Evolutionary conservation across 2,329 filamentous ascomycete genomes (phyloP).

Genomic region (Penicillium sp.): DNA sequence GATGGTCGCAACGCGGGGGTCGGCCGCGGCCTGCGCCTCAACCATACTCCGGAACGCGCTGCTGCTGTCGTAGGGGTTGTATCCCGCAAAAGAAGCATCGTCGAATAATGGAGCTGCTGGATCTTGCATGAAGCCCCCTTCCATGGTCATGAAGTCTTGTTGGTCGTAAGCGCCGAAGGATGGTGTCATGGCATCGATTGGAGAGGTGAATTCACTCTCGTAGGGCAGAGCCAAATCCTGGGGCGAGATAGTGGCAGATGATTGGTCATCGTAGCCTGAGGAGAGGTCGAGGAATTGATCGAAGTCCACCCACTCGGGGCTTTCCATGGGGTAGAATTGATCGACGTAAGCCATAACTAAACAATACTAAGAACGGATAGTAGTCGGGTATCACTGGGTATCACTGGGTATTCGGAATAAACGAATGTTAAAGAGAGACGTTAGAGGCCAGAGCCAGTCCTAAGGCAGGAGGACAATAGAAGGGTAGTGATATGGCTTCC

Average conservation of each 20-base stretch:
- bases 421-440: background rate
- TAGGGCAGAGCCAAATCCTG: constrained; percentile 31
- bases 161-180: constrained; percentile 28
- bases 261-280: constrained; percentile 30
- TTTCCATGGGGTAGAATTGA: constrained; percentile 29
- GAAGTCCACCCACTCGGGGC: constrained; percentile 35
- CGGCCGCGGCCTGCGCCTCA: constrained; percentile 40
- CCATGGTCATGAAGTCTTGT: constrained; percentile 19
- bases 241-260: constrained; percentile 33
- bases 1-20: constrained; percentile 35
- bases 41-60: constrained; percentile 34
- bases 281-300: constrained; percentile 37
- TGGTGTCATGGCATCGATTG: constrained; percentile 21
- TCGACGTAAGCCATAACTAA: constrained; percentile 30
- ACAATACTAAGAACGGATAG: background rate
- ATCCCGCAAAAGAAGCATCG: constrained; percentile 14
- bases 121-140: constrained; percentile 19
- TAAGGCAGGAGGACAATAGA: constrained; percentile 1
- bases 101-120: constrained; percentile 18
- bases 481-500: constrained; percentile 4
- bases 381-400: constrained; percentile 9
- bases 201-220: constrained; percentile 26
- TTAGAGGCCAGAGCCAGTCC: background rate
- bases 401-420: background rate
- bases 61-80: constrained; percentile 17